These are phyloP conservation scores for Cyphellophora europaea DNA, from an alignment of 2,329 filamentous ascomycete genomes.

Conservation along the genomic window DNA sequence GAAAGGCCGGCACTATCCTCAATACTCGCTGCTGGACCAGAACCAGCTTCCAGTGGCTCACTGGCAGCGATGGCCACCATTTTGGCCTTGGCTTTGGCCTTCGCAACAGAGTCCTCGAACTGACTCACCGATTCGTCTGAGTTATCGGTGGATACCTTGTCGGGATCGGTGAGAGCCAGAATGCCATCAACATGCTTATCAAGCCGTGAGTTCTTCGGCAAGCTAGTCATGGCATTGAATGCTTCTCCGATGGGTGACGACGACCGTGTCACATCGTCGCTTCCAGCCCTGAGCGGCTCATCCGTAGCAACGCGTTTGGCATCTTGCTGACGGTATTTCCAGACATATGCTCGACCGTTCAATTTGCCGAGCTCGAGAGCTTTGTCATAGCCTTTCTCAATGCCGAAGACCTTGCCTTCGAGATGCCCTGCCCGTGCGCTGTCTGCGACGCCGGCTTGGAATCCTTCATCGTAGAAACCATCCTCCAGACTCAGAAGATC, in stretches of 20 bases:
- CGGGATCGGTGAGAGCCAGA: slow-evolving; percentile 68
- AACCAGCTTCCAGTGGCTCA: slow-evolving; percentile 10
- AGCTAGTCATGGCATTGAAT: slow-evolving; percentile 4
- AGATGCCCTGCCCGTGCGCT: slow-evolving; percentile 68
- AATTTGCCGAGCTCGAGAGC: slow-evolving; percentile 71
- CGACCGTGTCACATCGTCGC: background rate
- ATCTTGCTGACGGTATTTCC: slow-evolving; percentile 58
- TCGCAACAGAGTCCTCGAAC: slow-evolving; percentile 79
- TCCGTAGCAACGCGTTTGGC: background rate
- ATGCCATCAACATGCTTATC: slow-evolving; percentile 68
- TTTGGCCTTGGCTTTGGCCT: slow-evolving; percentile 74
- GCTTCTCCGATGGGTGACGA: background rate
- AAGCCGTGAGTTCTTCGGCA: slow-evolving; percentile 54
- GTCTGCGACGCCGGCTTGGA: slow-evolving; percentile 63
- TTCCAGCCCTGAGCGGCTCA: background rate
- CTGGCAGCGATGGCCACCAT: slow-evolving; percentile 53
- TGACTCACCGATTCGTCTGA: slow-evolving; percentile 82
- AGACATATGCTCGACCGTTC: slow-evolving; percentile 71
- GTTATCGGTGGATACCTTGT: slow-evolving; percentile 70
- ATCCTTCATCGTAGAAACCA: slow-evolving; percentile 74
- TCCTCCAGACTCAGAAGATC: slow-evolving; percentile 52
- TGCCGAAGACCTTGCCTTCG: slow-evolving; percentile 82
- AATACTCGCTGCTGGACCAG: slow-evolving; percentile 4
- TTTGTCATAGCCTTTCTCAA: slow-evolving; percentile 91
- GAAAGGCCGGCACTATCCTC: slow-evolving; percentile 21